Percentiles rank a stretch among this genome's conserved stretches.
These are phyloP conservation scores for Calonectria pauciramosa DNA, from an alignment of 2,329 filamentous ascomycete genomes.

Conservation along the genomic window DNA sequence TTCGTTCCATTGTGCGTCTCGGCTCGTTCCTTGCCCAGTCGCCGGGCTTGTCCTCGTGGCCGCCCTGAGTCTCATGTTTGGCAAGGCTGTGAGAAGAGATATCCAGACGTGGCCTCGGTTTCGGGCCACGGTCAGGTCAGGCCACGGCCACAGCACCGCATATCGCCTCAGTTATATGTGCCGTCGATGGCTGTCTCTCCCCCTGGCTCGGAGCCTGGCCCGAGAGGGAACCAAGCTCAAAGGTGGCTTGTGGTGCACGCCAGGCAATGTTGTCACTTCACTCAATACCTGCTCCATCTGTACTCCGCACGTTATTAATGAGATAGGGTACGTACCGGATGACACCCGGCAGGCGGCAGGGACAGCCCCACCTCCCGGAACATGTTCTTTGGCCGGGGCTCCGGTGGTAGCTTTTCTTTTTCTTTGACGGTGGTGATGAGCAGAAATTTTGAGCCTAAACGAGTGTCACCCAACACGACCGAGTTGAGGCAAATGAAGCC, in stretches of 20 bases:
- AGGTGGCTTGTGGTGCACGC: constrained; percentile 3
- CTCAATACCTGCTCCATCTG: constrained; percentile 6
- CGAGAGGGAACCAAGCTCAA: constrained; percentile 8
- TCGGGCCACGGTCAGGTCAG: constrained; percentile 8
- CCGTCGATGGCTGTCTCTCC: background rate
- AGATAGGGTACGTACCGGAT: constrained; percentile 10
- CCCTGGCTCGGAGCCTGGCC: background rate
- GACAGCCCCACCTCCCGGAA: constrained; percentile 18
- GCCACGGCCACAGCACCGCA: background rate
- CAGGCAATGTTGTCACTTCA: constrained; percentile 8
- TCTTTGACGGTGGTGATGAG: background rate
- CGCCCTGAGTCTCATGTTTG: background rate
- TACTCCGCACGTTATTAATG: constrained; percentile 11
- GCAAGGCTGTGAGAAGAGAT: background rate
- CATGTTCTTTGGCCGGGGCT: constrained; percentile 3
- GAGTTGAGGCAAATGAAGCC: background rate
- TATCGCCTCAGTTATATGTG: background rate
- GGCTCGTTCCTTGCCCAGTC: background rate
- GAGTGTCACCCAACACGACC: background rate
- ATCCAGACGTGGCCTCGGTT: background rate
- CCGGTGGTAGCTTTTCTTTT: constrained; percentile 3
- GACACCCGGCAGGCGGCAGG: constrained; percentile 12
- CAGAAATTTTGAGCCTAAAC: constrained; percentile 1
- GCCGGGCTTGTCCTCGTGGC: background rate
- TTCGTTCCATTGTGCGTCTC: background rate